Evolutionary conservation across 1,139 yeast species (phyloP).

Genomic region (Pneumocystis jirovecii): DNA sequence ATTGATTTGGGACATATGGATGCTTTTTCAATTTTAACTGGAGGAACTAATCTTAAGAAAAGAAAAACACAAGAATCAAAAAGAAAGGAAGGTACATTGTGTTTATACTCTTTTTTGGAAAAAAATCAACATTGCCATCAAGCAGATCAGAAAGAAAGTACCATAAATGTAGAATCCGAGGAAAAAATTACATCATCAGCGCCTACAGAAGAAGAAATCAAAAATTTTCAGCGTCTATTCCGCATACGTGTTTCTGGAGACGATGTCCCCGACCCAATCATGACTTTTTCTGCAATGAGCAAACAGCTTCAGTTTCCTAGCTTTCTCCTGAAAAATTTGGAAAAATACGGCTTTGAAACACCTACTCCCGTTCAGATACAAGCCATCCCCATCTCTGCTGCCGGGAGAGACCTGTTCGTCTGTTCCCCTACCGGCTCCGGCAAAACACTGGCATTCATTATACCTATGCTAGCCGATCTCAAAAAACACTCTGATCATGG

Average conservation of each 20-base stretch:
- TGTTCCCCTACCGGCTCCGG: conserved; percentile 96
- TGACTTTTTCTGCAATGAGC: conserved; percentile 68
- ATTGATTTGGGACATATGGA: neutral
- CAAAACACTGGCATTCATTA: conserved; percentile 72
- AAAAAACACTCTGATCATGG: conserved; percentile 12
- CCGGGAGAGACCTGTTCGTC: conserved; percentile 57
- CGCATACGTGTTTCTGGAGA: conserved; percentile 56
- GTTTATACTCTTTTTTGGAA: neutral
- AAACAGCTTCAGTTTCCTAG: conserved; percentile 52
- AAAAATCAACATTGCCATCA: neutral
- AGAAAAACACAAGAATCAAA: conserved; percentile 14
- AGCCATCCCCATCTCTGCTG: conserved; percentile 54
- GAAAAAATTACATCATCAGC: conserved; percentile 26
- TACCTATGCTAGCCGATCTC: conserved; percentile 55
- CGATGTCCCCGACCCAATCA: conserved; percentile 75
- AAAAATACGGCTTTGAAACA: conserved; percentile 54
- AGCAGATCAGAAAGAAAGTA: neutral
- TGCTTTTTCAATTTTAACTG: conserved; percentile 17
- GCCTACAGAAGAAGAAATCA: conserved; percentile 42
- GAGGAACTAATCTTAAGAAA: conserved; percentile 20
- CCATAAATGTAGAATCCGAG: neutral
- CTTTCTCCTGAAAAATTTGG: conserved; percentile 48
- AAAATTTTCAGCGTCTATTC: conserved; percentile 37
- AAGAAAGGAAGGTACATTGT: neutral
- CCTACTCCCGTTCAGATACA: conserved; percentile 92